These are phyloP conservation scores for Lanzia echinophila DNA, from an alignment of 2,329 filamentous ascomycete genomes.

Conservation along the genomic window DNA sequence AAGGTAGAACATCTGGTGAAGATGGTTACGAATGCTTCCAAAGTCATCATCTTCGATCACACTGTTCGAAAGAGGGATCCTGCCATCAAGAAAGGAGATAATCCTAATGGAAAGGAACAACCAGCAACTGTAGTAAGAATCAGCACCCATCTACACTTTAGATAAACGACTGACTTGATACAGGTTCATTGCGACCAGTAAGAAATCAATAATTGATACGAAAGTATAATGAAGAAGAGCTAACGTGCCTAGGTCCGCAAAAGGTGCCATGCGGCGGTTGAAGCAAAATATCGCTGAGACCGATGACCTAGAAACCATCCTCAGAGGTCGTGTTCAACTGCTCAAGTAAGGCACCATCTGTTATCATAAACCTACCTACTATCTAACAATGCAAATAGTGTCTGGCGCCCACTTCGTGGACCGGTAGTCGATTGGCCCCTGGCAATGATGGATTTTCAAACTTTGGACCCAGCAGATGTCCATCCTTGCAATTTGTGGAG, in stretches of 20 bases:
- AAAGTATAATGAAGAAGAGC: not conserved
- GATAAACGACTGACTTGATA: not conserved
- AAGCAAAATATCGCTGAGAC: not conserved
- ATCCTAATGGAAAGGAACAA: conserved; percentile 8
- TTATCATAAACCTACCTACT: not conserved
- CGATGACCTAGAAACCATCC: not conserved
- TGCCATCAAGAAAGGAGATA: not conserved
- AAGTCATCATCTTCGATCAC: conserved; percentile 11
- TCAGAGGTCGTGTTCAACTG: conserved; percentile 2
- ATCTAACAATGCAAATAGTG: not conserved
- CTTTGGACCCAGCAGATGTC: not conserved
- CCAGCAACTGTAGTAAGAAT: conserved; percentile 6
- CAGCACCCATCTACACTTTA: not conserved
- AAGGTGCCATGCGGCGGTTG: conserved; percentile 1
- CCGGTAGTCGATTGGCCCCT: conserved; percentile 13
- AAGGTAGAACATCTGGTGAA: conserved; percentile 4
- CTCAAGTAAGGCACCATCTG: conserved; percentile 1
- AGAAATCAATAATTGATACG: not conserved
- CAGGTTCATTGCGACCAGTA: conserved; percentile 12
- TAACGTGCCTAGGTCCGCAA: not conserved
- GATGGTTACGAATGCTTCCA: not conserved
- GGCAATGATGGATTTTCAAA: conserved; percentile 10
- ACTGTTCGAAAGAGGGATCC: conserved; percentile 1
- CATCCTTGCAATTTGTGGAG: conserved; percentile 4
- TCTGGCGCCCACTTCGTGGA: conserved; percentile 12